Conservation (phyloP, 2,329 filamentous ascomycete species). For the Teratosphaeriaceae sp. region DNA sequence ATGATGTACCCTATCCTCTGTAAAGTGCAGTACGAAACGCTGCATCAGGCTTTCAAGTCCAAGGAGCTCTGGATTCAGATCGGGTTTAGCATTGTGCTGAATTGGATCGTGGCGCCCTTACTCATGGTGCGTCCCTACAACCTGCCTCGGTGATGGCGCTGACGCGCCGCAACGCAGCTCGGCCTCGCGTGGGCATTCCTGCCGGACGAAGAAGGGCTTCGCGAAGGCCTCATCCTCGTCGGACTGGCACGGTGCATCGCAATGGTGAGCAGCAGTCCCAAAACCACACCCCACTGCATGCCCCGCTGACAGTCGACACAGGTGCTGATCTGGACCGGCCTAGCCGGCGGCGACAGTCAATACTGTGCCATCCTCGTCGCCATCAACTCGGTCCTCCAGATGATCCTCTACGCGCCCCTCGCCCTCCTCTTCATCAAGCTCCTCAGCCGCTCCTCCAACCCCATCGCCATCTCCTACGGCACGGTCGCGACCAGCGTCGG, state of each 20-base stretch:
- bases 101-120: slow-evolving; percentile 78
- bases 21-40: slow-evolving; percentile 69
- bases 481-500: slow-evolving; percentile 69
- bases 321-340: slow-evolving; percentile 66
- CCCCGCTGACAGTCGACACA: no score
- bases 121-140: slow-evolving; percentile 57
- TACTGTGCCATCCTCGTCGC: slow-evolving; percentile 62
- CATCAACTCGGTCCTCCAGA: slow-evolving; percentile 41
- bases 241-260: slow-evolving; percentile 79
- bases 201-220: slow-evolving; percentile 39
- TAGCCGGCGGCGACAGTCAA: slow-evolving; percentile 67
- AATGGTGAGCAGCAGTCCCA: no score
- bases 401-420: slow-evolving; percentile 40
- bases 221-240: slow-evolving; percentile 66
- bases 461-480: slow-evolving; percentile 10
- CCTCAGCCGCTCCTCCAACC: slow-evolving; percentile 36
- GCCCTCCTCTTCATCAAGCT: slow-evolving; percentile 52
- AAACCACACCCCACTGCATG: no score
- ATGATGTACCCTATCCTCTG: slow-evolving; percentile 93
- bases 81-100: slow-evolving; percentile 64
- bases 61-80: slow-evolving; percentile 67
- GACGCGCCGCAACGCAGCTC: slow-evolving; percentile 8
- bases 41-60: slow-evolving; percentile 58
- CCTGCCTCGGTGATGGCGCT: not conserved
- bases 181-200: slow-evolving; percentile 57